Evolutionary conservation across 768 basidiomycete genomes (phyloP), one percentile per base, ranked within the genome.

Genomic region (Lactifluus pinguis): DNA sequence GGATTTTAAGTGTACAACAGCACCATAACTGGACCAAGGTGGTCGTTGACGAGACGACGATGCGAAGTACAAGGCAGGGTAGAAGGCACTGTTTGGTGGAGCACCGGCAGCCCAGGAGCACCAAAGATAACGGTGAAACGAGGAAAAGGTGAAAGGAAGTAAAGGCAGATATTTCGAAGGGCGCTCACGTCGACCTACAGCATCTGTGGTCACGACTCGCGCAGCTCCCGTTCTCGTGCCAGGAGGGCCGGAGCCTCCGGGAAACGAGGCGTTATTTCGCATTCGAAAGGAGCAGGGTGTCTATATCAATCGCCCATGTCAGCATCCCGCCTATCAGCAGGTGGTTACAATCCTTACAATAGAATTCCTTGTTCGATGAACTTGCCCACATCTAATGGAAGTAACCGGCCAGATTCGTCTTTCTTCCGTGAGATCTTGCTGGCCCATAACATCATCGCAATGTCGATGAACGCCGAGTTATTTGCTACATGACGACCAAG

Each of bases 401-500:
- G 32, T 4, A 48, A 25, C 15, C 53, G 11, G 7, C 57, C 61
- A 6, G 30, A 50, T 3, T 7, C 52, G 17, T 57, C 64, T 25
- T 17, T 48, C 48, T 53, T 52, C 6, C 36, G 47, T 6, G 44
- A 53, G 30, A 71, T 60, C 44, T 63, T 63, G 41, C 51, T 59
- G 7, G 69, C 68, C 59, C 65, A 68, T 19, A 76, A 63, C 1
- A 70, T 57, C 29, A 64, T 55, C 13, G 72, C 72, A 15, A 73
- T 69, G 36, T 65, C 61, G 30, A 74, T 72, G 49, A 72, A 73
- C 13, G 74, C 25, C n/a, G 69, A 66, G 32, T 70, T 64, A 54
- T 72, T 70, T 3, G 59, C 59, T n/a, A 63, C 42, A 13, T 39
- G 47, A 1, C 53, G 52, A 17, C 53, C 62, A 3, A 44, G 14